Conservation (phyloP, 805 yeast genomes). For the Cyberlindnera xylosilytica region DNA sequence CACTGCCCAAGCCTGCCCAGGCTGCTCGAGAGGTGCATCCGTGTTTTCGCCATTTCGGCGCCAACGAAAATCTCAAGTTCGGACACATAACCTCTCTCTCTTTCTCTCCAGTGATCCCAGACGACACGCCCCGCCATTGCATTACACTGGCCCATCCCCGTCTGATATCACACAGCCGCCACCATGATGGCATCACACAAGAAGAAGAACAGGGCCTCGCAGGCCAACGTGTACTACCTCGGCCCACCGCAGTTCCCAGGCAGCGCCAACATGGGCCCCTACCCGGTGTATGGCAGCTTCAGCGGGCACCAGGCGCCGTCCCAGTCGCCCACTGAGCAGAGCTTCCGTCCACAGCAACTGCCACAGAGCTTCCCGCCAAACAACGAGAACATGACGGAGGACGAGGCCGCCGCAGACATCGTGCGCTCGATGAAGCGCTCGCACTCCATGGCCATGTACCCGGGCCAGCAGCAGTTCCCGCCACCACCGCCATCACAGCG, state of each 20-base stretch:
- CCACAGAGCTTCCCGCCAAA: not conserved
- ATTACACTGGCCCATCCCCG: not conserved
- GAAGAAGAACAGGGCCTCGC: constrained; percentile 6
- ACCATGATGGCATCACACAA: not conserved
- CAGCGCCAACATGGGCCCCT: not conserved
- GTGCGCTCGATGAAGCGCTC: not conserved
- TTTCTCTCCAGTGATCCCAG: not conserved
- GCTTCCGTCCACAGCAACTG: not conserved
- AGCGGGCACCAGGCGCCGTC: not conserved
- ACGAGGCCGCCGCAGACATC: not conserved
- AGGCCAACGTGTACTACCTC: constrained; percentile 8
- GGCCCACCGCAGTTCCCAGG: constrained; percentile 5
- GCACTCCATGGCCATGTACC: not conserved
- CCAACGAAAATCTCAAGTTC: constrained; percentile 2
- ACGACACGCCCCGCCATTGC: not conserved
- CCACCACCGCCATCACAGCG: not conserved
- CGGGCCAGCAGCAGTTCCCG: no score
- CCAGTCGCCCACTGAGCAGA: not conserved
- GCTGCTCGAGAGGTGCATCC: no score
- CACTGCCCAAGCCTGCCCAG: no score
- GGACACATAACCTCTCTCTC: constrained; percentile 6
- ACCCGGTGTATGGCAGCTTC: not conserved
- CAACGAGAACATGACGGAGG: not conserved
- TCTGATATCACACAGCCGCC: not conserved
- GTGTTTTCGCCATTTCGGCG: constrained; percentile 4